Evolutionary conservation across 1,284 basidiomycete species (phyloP).

Genomic region (Anthracocystis walkeri): DNA sequence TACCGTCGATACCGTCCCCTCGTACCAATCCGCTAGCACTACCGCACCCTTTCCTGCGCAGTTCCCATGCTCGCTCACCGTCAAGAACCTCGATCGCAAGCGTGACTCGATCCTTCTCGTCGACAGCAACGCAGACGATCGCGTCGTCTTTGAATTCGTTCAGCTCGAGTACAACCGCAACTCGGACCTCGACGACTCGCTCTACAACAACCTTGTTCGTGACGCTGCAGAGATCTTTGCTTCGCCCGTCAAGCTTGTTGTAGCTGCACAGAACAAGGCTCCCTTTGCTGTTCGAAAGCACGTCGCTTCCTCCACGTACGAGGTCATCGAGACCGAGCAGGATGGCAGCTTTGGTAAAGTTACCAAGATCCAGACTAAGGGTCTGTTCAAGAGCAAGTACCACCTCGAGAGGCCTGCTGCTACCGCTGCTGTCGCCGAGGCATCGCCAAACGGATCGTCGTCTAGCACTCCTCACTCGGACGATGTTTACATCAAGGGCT

Average conservation of each 20-base stretch:
- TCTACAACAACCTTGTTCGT: constrained; percentile 31
- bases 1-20: constrained; percentile 41
- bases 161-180: constrained; percentile 32
- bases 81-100: constrained; percentile 48
- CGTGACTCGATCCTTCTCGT: constrained; percentile 39
- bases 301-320: constrained; percentile 47
- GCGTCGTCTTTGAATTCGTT: constrained; percentile 39
- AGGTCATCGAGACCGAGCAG: constrained; percentile 36
- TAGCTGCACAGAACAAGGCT: constrained; percentile 17
- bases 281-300: constrained; percentile 47
- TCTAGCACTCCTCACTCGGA: constrained; percentile 17
- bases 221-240: constrained; percentile 27
- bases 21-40: constrained; percentile 35
- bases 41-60: constrained; percentile 33
- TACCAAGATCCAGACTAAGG: constrained; percentile 48
- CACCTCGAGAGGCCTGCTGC: constrained; percentile 22
- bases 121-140: constrained; percentile 15
- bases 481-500: constrained; percentile 45
- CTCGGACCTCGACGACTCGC: constrained; percentile 21
- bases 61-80: constrained; percentile 36
- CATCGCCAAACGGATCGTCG: constrained; percentile 1
- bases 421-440: background rate
- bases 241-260: constrained; percentile 32
- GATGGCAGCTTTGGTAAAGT: constrained; percentile 33
- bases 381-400: constrained; percentile 52